Percentiles rank a stretch among this genome's conserved stretches.
Conservation (phyloP, 192 early-diverging fungal genomes). For the Backusella luteola region DNA sequence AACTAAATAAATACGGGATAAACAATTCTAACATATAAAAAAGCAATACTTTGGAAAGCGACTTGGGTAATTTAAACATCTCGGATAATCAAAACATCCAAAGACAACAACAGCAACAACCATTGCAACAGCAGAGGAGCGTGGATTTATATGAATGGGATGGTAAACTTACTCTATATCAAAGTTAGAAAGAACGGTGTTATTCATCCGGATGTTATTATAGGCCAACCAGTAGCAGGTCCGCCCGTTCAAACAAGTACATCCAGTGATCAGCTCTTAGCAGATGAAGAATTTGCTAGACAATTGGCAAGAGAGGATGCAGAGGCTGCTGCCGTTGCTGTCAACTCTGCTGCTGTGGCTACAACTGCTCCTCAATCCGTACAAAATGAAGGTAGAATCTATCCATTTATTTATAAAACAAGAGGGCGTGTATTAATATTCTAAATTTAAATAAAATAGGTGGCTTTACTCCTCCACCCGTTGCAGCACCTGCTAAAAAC, state of each 20-base stretch:
- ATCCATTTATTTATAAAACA: neutral
- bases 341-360: neutral
- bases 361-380: neutral
- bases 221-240: neutral
- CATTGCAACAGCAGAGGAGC: neutral
- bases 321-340: neutral
- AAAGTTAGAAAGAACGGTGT: neutral
- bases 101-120: neutral
- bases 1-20: neutral
- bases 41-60: conserved; percentile 9
- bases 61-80: conserved; percentile 21
- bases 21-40: neutral
- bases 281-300: conserved; percentile 54
- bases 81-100: conserved; percentile 16
- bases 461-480: neutral
- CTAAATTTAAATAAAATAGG: neutral
- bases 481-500: neutral
- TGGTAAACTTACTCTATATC: conserved; percentile 8
- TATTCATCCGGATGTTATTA: neutral
- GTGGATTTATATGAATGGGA: conserved; percentile 16
- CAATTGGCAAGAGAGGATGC: conserved; percentile 35
- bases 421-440: neutral
- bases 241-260: conserved; percentile 26
- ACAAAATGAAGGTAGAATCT: neutral
- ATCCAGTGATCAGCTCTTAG: conserved; percentile 40